Conservation (phyloP, 805 yeast genomes). For the Cyberlindnera veronae region DNA sequence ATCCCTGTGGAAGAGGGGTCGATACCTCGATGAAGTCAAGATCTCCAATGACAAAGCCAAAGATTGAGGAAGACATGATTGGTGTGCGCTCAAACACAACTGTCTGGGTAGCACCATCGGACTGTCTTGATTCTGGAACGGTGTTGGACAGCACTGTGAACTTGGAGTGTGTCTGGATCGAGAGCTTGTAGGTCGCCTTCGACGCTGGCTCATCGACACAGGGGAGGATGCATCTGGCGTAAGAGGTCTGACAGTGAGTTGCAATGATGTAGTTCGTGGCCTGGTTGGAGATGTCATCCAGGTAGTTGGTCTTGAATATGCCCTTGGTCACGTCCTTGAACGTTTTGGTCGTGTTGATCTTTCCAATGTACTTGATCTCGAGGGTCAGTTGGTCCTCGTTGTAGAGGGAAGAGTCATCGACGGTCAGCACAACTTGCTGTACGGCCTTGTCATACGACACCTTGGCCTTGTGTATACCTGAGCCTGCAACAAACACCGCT, state of each 20-base stretch:
- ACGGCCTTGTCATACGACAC: constrained; percentile 31
- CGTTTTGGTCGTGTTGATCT: constrained; percentile 29
- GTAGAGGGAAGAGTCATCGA: constrained; percentile 13
- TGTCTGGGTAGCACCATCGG: constrained; percentile 29
- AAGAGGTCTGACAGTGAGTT: constrained; percentile 71
- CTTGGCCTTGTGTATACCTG: constrained; percentile 33
- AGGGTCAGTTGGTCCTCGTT: constrained; percentile 9
- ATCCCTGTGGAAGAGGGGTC: constrained; percentile 26
- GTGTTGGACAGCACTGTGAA: constrained; percentile 54
- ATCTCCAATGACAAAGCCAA: constrained; percentile 69
- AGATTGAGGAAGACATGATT: constrained; percentile 57
- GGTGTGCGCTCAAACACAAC: constrained; percentile 53
- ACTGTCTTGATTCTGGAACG: constrained; percentile 29
- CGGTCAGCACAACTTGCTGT: constrained; percentile 23
- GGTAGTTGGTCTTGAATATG: constrained; percentile 63
- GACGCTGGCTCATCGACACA: constrained; percentile 61
- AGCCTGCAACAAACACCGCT: constrained; percentile 8
- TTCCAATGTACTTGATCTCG: constrained; percentile 19
- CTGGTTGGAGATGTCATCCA: constrained; percentile 45
- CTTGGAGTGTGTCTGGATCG: constrained; percentile 40
- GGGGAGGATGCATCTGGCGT: constrained; percentile 62
- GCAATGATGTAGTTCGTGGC: constrained; percentile 54
- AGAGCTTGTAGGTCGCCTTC: constrained; percentile 49
- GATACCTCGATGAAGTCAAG: constrained; percentile 47
- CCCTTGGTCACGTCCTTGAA: constrained; percentile 59